phyloP scores from a whole-genome alignment of 108 stramenopile genomes.

The Schizochytrium sp. region DNA sequence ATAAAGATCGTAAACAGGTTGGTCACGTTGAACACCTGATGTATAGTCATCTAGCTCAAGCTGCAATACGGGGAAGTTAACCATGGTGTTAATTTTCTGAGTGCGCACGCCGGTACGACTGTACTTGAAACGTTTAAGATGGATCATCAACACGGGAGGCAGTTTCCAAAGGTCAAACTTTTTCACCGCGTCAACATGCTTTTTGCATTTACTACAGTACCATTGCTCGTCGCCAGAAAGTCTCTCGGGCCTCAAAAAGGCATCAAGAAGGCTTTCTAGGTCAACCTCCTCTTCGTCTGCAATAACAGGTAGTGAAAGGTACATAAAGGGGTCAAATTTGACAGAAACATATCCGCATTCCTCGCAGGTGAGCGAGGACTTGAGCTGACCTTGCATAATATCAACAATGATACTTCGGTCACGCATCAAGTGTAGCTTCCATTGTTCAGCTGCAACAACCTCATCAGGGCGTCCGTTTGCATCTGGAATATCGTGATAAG shows the following conservation, averaged over 20 bases:
- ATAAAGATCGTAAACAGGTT: constrained; percentile 61
- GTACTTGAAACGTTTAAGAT: constrained; percentile 94
- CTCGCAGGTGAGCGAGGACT: constrained; percentile 83
- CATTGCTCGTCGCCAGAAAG: constrained; percentile 53
- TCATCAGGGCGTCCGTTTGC: constrained; percentile 73
- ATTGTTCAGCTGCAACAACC: constrained; percentile 84
- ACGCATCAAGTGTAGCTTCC: constrained; percentile 85
- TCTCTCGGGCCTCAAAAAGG: constrained; percentile 43
- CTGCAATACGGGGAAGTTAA: constrained; percentile 90
- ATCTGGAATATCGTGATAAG: constrained; percentile 86
- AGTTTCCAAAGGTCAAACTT: constrained; percentile 88
- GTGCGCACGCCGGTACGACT: constrained; percentile 83
- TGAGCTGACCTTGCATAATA: constrained; percentile 94
- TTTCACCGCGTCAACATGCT: constrained; percentile 85
- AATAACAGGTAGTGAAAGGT: constrained; percentile 89
- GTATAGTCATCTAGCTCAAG: constrained; percentile 88
- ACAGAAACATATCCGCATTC: constrained; percentile 80
- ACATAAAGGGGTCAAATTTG: constrained; percentile 96
- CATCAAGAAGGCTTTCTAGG: not conserved
- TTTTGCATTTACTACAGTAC: constrained; percentile 82
- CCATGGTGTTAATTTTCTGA: constrained; percentile 91
- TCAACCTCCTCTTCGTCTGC: constrained; percentile 18
- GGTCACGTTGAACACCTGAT: constrained; percentile 73
- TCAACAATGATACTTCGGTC: constrained; percentile 91
- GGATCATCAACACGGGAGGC: constrained; percentile 90